Conservation (phyloP, 2,329 filamentous ascomycete genomes). For the Purpureocillium takamizusanense region DNA sequence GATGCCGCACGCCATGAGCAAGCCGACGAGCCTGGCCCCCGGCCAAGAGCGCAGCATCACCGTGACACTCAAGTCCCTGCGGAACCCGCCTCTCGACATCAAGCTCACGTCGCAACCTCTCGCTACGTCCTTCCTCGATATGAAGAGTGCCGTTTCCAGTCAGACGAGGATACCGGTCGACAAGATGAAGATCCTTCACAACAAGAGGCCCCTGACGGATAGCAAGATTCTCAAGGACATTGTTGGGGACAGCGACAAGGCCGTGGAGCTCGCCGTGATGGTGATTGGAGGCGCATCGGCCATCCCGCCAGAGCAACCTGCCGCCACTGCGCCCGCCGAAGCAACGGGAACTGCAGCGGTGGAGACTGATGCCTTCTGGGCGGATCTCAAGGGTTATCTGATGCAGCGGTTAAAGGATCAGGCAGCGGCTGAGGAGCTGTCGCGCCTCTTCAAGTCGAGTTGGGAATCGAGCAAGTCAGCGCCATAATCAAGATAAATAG, state of each 20-base stretch:
- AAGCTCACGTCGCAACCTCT: conserved; percentile 53
- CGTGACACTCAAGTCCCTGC: conserved; percentile 65
- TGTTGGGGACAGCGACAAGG: conserved; percentile 38
- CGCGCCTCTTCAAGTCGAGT: conserved; percentile 58
- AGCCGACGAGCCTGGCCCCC: conserved; percentile 37
- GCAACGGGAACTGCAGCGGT: conserved; percentile 51
- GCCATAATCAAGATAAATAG: conserved; percentile 14
- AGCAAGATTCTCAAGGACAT: conserved; percentile 70
- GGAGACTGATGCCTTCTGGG: conserved; percentile 72
- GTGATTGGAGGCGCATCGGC: conserved; percentile 61
- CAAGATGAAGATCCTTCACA: conserved; percentile 78
- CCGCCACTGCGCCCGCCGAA: conserved; percentile 14
- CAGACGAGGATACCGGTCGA: conserved; percentile 56
- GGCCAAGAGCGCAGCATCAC: conserved; percentile 43
- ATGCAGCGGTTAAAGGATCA: conserved; percentile 69
- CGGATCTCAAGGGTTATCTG: conserved; percentile 73
- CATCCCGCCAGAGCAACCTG: conserved; percentile 29
- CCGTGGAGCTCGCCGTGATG: conserved; percentile 78
- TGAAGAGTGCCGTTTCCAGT: conserved; percentile 62
- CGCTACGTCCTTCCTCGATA: conserved; percentile 66
- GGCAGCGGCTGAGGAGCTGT: conserved; percentile 52
- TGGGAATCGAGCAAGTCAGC: conserved; percentile 46
- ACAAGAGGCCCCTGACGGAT: conserved; percentile 78
- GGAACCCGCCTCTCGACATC: conserved; percentile 63
- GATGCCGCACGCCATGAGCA: conserved; percentile 49